Base-by-base conservation (phyloP, 352 stramenopile genomes). In the Blastocystis hominis region DNA sequence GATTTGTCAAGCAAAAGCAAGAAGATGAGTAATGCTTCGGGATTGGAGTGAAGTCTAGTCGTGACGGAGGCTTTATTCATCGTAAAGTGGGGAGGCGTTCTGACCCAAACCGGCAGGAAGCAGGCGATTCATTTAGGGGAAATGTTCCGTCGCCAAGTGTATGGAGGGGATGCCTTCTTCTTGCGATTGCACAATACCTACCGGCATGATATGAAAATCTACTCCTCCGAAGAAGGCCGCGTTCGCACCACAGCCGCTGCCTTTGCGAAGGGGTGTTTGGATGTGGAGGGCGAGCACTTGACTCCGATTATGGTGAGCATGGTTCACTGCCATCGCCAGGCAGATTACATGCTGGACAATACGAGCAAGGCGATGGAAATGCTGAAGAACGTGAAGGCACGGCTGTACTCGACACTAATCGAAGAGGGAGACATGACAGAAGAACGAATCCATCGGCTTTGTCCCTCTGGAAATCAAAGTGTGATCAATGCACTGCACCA, bases 211-310 rank as follows among this genome's bases (percentile, higher is more conserved):
- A 91, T 99, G 42, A 99, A 99, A 90, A 98, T 99, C 84, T 98
- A 98, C 89, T 98, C 96, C 6, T 97, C 93, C 3, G 96, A 99
- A 89, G 97, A 99, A 93, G 97, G 97, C 0, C 92, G 97, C 30
- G 97, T 99, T 44, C 98, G 99, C 91, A 99, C 98, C 91, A 99
- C 97, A 30, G 97, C 96, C 0, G 97, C 97, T n/a, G 96, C 96
- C 3, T 99, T 99, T 89, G 95, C 96, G 17, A 99, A 99, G 90
- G 97, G 77, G 7, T 87, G 77, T 75, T 90, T 99, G 0, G 96
- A 99, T 89, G 91, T 99, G 0, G 97, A 99, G 91, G 96, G 96
- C 47, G 95, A 87, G 55, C 77, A 98, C 81, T 92, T 99, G 54
- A 98, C 96, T 34, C 97, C 97, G 6, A 99, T 99, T 89, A 91